These are phyloP conservation scores for Yamadazyma diospyri DNA, from an alignment of 1,139 yeast species.

Conservation along the genomic window DNA sequence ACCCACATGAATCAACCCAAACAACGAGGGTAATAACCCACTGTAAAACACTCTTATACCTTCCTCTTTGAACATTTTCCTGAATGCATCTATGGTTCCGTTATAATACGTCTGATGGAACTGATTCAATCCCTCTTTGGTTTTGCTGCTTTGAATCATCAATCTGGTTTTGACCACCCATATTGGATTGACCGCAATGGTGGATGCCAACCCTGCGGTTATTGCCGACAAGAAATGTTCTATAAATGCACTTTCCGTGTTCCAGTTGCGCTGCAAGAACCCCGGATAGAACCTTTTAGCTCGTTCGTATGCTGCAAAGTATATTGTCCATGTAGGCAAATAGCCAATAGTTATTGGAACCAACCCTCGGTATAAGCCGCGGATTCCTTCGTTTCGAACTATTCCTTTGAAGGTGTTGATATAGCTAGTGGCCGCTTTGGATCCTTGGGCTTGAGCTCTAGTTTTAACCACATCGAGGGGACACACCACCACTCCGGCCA, in stretches of 20 bases:
- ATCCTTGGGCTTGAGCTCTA: conserved; percentile 44
- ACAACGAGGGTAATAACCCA: conserved; percentile 84
- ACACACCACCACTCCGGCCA: conserved; percentile 46
- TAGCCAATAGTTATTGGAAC: conserved; percentile 91
- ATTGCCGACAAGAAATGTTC: conserved; percentile 78
- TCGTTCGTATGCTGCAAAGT: conserved; percentile 83
- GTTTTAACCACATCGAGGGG: conserved; percentile 49
- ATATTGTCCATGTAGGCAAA: conserved; percentile 96
- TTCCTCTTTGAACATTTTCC: conserved; percentile 72
- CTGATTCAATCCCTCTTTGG: conserved; percentile 29
- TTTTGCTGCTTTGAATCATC: conserved; percentile 74
- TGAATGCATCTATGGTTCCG: conserved; percentile 82
- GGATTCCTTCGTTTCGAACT: conserved; percentile 68
- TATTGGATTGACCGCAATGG: conserved; percentile 88
- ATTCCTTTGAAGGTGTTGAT: conserved; percentile 61
- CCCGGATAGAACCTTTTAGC: conserved; percentile 49
- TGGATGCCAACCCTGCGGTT: conserved; percentile 84
- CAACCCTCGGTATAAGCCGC: conserved; percentile 86
- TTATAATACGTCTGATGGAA: conserved; percentile 44
- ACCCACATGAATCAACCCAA: conserved; percentile 92
- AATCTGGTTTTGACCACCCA: conserved; percentile 96
- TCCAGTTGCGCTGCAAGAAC: conserved; percentile 25
- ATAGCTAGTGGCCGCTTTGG: conserved; percentile 39
- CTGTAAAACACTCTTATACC: conserved; percentile 84
- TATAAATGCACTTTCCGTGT: conserved; percentile 44